These are phyloP conservation scores for Purshia tridentata DNA, from an alignment of 306 rosid species.

Conservation along the genomic window DNA sequence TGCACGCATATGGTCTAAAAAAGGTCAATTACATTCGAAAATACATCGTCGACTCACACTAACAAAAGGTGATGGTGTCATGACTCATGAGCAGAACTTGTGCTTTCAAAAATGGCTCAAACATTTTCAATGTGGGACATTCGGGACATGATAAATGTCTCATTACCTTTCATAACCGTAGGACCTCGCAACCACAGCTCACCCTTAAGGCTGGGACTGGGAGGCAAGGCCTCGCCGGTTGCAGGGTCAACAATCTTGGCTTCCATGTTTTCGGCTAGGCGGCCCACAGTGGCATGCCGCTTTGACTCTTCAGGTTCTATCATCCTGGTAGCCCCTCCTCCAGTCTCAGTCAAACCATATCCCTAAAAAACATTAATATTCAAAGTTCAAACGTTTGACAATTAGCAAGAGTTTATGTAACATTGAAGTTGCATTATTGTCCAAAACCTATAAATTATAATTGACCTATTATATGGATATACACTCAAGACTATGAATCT, in stretches of 20 bases:
- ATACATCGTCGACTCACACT: too few relatives aligned
- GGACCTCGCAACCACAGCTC: slow-evolving; percentile 94
- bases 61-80: background rate
- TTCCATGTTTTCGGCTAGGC: slow-evolving; percentile 64
- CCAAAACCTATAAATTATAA: background rate
- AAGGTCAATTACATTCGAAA: background rate
- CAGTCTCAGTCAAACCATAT: slow-evolving; percentile 81
- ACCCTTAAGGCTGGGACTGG: slow-evolving; percentile 70
- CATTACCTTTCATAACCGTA: slow-evolving; percentile 65
- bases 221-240: slow-evolving; percentile 63
- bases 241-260: slow-evolving; percentile 82
- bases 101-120: background rate
- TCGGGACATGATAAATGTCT: background rate
- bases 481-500: background rate
- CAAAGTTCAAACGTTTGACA: background rate
- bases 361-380: slow-evolving; percentile 48
- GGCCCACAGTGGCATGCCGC: slow-evolving; percentile 68
- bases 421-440: too few relatives aligned
- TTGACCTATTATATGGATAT: background rate
- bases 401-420: background rate
- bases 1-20: slow-evolving; percentile 22
- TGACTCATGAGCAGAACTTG: too few relatives aligned
- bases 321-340: slow-evolving; percentile 56
- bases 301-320: slow-evolving; percentile 57
- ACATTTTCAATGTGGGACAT: background rate